Conservation (phyloP, 192 early-diverging fungal species). For the Chytriomyces sp. region DNA sequence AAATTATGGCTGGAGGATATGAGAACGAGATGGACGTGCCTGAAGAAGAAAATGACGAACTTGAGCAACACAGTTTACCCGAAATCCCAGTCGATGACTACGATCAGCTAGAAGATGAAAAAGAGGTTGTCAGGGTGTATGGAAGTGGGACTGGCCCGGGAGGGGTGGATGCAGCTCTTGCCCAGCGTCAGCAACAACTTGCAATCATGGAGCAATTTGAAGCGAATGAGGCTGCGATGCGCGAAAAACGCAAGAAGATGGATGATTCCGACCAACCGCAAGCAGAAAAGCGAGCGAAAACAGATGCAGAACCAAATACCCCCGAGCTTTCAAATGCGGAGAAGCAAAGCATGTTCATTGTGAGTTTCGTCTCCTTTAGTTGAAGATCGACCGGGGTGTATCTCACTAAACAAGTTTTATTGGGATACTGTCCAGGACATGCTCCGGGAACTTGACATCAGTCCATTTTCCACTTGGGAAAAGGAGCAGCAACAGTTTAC, state of each 20-base stretch:
- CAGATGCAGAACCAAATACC: neutral
- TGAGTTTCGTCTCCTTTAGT: neutral
- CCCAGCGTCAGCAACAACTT: constrained; percentile 29
- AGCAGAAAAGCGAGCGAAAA: neutral
- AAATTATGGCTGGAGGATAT: constrained; percentile 54
- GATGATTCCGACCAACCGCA: neutral
- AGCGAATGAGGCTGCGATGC: constrained; percentile 26
- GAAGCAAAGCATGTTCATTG: constrained; percentile 40
- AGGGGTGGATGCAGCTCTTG: neutral
- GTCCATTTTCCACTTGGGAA: constrained; percentile 79
- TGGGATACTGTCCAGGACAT: constrained; percentile 43
- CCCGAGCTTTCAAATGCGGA: constrained; percentile 32
- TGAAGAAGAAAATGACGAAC: constrained; percentile 29
- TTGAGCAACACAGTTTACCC: neutral
- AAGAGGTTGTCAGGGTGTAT: constrained; percentile 33
- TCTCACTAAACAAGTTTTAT: neutral
- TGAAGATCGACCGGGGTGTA: neutral
- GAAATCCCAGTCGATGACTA: neutral
- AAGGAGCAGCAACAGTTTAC: constrained; percentile 71
- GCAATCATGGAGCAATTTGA: constrained; percentile 6
- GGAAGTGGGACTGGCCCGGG: neutral
- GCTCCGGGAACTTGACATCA: constrained; percentile 71
- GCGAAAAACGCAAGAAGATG: neutral
- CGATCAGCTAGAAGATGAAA: constrained; percentile 40
- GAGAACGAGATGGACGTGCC: constrained; percentile 43